Conservation (phyloP, 305 asterid species). For the Caryopteris hybrid region DNA sequence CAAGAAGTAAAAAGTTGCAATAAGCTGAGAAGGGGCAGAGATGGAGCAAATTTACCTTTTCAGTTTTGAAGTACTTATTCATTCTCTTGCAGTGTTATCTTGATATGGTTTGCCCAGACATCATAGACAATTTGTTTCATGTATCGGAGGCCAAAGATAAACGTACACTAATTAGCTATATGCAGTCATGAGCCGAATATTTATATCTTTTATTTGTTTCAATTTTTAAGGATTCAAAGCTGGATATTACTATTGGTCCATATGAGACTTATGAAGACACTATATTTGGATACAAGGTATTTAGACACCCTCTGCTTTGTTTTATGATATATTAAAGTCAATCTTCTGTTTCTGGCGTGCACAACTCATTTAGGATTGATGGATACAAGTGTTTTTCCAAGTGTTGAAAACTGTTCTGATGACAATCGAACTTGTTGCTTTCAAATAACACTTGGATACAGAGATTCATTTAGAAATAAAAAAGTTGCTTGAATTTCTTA, state of each 20-base stretch:
- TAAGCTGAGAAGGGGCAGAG: conserved; percentile 3
- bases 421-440: background rate
- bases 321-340: background rate
- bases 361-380: background rate
- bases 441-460: background rate
- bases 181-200: conserved; percentile 5
- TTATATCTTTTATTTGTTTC: conserved; percentile 5
- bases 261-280: conserved; percentile 96
- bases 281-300: conserved; percentile 94
- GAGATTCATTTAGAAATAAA: background rate
- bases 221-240: conserved; percentile 72
- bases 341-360: background rate
- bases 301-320: background rate
- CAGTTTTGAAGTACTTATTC: background rate
- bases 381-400: conserved; percentile 4
- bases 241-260: conserved; percentile 95
- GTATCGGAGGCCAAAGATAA: background rate
- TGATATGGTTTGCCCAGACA: conserved; percentile 1
- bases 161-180: background rate
- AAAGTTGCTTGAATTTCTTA: background rate
- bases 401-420: background rate
- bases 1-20: conserved; percentile 1
- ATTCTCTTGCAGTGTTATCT: background rate
- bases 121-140: background rate
- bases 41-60: background rate